Conservation (phyloP, 1,284 basidiomycete genomes). For the Cryptococcus depauperatus region DNA sequence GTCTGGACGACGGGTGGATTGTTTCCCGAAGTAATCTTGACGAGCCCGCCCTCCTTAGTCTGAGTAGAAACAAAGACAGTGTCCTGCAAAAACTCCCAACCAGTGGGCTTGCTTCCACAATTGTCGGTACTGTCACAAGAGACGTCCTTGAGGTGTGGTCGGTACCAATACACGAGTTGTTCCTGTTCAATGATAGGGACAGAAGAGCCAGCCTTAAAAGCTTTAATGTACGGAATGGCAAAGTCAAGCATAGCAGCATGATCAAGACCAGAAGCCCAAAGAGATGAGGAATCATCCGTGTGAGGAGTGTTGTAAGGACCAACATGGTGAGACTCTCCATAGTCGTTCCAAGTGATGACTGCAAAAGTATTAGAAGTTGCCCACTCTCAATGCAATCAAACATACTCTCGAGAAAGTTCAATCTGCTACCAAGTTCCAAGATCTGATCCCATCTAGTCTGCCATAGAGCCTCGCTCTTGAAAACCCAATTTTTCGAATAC, state of each 20-base stretch:
- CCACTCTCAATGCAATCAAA: not conserved
- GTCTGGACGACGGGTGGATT: slow-evolving; percentile 23
- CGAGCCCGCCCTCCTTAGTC: slow-evolving; percentile 30
- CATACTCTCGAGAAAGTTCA: slow-evolving; percentile 39
- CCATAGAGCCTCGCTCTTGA: slow-evolving; percentile 43
- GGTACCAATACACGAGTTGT: slow-evolving; percentile 42
- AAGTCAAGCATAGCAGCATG: slow-evolving; percentile 42
- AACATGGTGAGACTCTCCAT: slow-evolving; percentile 43
- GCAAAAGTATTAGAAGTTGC: not conserved
- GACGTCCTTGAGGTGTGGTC: slow-evolving; percentile 39
- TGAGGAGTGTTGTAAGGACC: slow-evolving; percentile 32
- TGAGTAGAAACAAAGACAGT: slow-evolving; percentile 39
- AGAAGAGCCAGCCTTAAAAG: slow-evolving; percentile 35
- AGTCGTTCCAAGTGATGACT: slow-evolving; percentile 46
- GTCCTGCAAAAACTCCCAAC: slow-evolving; percentile 34
- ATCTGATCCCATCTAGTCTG: slow-evolving; percentile 43
- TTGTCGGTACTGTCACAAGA: slow-evolving; percentile 42
- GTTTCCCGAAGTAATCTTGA: slow-evolving; percentile 38
- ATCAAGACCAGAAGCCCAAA: slow-evolving; percentile 37
- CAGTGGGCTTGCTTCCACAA: slow-evolving; percentile 32
- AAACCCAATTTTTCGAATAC: slow-evolving; percentile 44
- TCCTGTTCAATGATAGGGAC: slow-evolving; percentile 34
- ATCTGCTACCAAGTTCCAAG: slow-evolving; percentile 23
- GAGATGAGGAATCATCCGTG: slow-evolving; percentile 38
- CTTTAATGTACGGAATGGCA: slow-evolving; percentile 42